A percentile compares a stretch with the other conserved stretches of the same genome.
These are phyloP conservation scores for Arctium minus DNA, from an alignment of 129 eudicot species.

Conservation along the genomic window DNA sequence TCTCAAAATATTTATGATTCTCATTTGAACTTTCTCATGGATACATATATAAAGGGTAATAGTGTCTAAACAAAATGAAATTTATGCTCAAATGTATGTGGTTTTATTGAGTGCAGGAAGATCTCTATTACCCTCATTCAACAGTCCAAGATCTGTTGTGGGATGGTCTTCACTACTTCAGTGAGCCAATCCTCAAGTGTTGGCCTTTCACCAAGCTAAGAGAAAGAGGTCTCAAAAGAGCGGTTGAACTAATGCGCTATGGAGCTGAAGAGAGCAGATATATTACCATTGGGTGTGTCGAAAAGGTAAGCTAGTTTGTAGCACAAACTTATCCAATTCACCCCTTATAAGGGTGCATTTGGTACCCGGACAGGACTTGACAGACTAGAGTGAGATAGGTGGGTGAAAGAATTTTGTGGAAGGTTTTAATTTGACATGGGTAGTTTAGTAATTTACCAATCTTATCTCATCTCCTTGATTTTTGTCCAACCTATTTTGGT, in stretches of 20 bases:
- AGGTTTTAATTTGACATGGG: background rate
- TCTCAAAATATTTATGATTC: background rate
- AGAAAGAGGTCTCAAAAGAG: conserved; percentile 52
- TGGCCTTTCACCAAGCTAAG: conserved; percentile 69
- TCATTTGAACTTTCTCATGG: background rate
- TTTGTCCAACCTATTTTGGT: too few species aligned
- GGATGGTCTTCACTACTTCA: conserved; percentile 57
- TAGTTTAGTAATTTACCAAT: background rate
- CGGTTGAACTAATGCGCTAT: conserved; percentile 60
- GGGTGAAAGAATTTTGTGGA: background rate
- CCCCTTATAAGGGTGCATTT: background rate
- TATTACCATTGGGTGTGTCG: conserved; percentile 63
- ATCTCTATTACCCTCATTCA: conserved; percentile 65
- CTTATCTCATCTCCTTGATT: background rate
- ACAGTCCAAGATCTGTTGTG: conserved; percentile 57
- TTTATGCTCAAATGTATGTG: background rate
- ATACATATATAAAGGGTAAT: background rate
- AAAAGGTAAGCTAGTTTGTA: conserved; percentile 37
- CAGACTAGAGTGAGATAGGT: background rate
- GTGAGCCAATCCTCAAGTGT: conserved; percentile 55
- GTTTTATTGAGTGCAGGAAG: conserved; percentile 37
- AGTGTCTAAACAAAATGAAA: background rate
- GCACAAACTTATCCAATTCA: background rate
- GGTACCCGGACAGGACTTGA: background rate
- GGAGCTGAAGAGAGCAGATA: conserved; percentile 60